Percentiles rank a stretch among this genome's conserved stretches.
These are phyloP conservation scores for Perkinsus chesapeaki DNA, from an alignment of 169 alveolate genomes.

Conservation along the genomic window DNA sequence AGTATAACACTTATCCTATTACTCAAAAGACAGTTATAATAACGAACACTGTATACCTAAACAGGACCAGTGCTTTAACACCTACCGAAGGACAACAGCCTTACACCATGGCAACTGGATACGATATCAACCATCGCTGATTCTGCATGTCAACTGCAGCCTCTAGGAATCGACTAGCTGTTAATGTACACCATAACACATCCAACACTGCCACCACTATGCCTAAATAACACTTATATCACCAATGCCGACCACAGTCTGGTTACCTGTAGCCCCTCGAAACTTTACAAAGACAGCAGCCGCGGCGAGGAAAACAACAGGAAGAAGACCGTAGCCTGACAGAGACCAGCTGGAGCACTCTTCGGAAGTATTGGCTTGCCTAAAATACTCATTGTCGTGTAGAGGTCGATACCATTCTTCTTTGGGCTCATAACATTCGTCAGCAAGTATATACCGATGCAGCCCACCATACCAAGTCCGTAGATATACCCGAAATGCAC, in stretches of 20 bases:
- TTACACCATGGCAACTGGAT: constrained; percentile 57
- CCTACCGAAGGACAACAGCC: constrained; percentile 31
- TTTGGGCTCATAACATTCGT: constrained; percentile 53
- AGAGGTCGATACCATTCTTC: constrained; percentile 55
- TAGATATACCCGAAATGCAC: constrained; percentile 58
- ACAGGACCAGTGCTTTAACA: neutral
- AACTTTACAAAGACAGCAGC: constrained; percentile 42
- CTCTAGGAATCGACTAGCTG: constrained; percentile 61
- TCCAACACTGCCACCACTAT: constrained; percentile 36
- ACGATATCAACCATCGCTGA: constrained; percentile 55
- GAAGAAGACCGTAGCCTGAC: constrained; percentile 55
- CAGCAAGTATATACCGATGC: constrained; percentile 48
- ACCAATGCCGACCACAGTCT: neutral
- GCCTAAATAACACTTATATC: constrained; percentile 30
- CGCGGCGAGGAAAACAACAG: constrained; percentile 51
- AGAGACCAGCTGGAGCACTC: neutral
- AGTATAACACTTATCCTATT: too few species aligned
- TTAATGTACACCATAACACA: constrained; percentile 49
- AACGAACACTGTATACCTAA: neutral
- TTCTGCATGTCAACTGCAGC: constrained; percentile 50
- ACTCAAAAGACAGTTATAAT: neutral
- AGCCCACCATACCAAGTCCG: constrained; percentile 55
- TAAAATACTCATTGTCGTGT: constrained; percentile 54
- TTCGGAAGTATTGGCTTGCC: neutral
- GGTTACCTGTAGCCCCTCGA: neutral